These are phyloP conservation scores for Phanerodontia chrysosporium DNA, from an alignment of 768 basidiomycete genomes.

Conservation along the genomic window DNA sequence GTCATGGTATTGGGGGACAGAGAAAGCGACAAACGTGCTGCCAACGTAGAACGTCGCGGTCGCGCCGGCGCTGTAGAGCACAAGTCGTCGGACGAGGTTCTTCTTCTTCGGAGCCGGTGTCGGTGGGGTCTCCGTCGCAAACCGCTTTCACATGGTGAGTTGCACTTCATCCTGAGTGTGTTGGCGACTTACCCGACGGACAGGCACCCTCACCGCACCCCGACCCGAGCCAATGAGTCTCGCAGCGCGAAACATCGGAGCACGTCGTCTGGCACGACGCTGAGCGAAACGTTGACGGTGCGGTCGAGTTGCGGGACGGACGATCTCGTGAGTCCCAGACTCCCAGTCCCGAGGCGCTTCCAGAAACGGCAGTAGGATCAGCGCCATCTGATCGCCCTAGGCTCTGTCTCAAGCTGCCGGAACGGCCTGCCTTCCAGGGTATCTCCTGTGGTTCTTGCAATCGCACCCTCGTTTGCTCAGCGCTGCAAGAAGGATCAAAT, in stretches of 20 bases:
- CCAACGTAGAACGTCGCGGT: conserved; percentile 79
- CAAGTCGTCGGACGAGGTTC: conserved; percentile 49
- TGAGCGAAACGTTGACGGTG: conserved; percentile 16
- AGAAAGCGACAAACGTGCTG: conserved; percentile 75
- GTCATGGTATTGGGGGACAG: conserved; percentile 77
- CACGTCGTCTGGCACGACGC: conserved; percentile 16
- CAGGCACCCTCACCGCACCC: conserved; percentile 44
- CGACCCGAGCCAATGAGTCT: conserved; percentile 43
- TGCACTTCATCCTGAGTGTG: conserved; percentile 4
- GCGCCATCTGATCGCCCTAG: not conserved
- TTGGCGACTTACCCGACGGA: conserved; percentile 48
- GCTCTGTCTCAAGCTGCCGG: not conserved
- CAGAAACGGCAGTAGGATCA: not conserved
- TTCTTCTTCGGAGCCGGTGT: conserved; percentile 48
- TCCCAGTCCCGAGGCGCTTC: not conserved
- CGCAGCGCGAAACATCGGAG: conserved; percentile 50
- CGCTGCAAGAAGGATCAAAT: not conserved
- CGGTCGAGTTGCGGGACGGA: conserved; percentile 9
- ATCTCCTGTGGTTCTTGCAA: not conserved
- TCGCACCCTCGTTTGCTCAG: not conserved
- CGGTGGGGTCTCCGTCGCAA: conserved; percentile 53
- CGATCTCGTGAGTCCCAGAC: conserved; percentile 6
- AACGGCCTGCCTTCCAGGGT: not conserved
- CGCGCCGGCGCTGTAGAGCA: conserved; percentile 64
- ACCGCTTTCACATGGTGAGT: conserved; percentile 33